Base-by-base conservation (phyloP, 2,329 filamentous ascomycete species). In the Fusarium chuoi region DNA sequence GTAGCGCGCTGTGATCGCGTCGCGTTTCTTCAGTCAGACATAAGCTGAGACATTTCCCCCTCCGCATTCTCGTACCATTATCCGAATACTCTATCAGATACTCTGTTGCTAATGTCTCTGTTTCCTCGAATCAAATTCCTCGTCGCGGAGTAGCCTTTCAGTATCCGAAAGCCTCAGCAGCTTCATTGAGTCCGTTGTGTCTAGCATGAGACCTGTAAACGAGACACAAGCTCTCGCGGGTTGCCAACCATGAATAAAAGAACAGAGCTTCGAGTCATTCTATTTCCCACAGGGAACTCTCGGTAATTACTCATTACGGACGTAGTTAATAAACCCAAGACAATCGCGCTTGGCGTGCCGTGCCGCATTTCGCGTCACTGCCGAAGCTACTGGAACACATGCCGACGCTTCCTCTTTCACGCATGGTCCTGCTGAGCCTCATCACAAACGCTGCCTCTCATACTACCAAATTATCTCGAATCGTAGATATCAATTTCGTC, bases 51-150 rank as follows among this genome's bases (percentile, higher is more conserved):
- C 10, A 7, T n/a, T 7, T n/a, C n/a, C 20, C 20, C 20, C 22
- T 13, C 2, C 35, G 18, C 30, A 28, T 46, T 36, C 44, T 7
- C 6, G 11, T 28, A 6, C 12, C 12, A 1, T 3, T 3, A 11
- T 56, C 20, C 26, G 52, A 42, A 42, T n/a, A 1, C 3, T 5
- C 14, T 0, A 28, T 48, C 8, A 1, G 0, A 18, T 4, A 3
- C 5, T 35, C 5, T 26, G 4, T 7, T 28, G 1, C 2, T 2
- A 4, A 17, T 22, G 2, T 36, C 6, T 28, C 11, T 5, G 18
- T 26, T 7, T 6, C 5, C 14, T 17, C 13, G 41, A 0, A 0
- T 48, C 20, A 28, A 8, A 28, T 30, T 24, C 18, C 28, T 2
- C 3, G 12, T 10, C 11, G 20, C 11, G 24, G 20, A 9, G 11